Evolutionary conservation across 495 filamentous ascomycete species (phyloP).

Genomic region (Aspergillus coremiiformis): DNA sequence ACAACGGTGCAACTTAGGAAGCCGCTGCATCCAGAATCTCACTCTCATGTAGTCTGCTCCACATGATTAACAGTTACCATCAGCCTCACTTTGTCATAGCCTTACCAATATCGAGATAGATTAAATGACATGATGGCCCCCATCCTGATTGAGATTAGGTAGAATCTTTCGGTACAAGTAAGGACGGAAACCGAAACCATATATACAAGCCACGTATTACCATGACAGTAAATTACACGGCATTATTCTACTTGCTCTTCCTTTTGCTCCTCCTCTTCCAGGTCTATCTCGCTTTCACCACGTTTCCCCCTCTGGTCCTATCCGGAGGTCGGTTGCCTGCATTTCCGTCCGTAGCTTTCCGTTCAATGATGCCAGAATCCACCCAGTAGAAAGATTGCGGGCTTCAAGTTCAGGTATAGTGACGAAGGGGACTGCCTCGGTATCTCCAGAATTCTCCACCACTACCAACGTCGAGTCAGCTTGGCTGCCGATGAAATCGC

Average conservation of each 20-base stretch:
- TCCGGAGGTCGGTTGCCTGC: slow-evolving; percentile 27
- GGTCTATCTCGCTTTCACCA: slow-evolving; percentile 21
- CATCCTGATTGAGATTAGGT: not conserved
- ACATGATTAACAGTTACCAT: slow-evolving; percentile 2
- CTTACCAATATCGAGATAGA: not conserved
- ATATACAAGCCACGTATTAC: slow-evolving; percentile 9
- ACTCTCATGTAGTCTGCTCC: slow-evolving; percentile 4
- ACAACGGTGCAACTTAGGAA: not conserved
- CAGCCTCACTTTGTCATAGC: slow-evolving; percentile 8
- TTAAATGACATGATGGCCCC: not conserved
- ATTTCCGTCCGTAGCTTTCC: slow-evolving; percentile 40
- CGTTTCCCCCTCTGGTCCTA: slow-evolving; percentile 26
- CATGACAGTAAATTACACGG: slow-evolving; percentile 6
- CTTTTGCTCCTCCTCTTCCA: not conserved
- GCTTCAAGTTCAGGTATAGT: slow-evolving; percentile 3
- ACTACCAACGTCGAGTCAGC: slow-evolving; percentile 8
- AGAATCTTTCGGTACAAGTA: slow-evolving; percentile 12
- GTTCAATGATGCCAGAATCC: slow-evolving; percentile 29
- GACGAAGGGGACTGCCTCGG: too few relatives aligned
- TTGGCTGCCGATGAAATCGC: slow-evolving; percentile 10
- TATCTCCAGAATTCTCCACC: slow-evolving; percentile 12
- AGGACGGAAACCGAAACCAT: slow-evolving; percentile 6
- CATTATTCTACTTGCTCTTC: slow-evolving; percentile 1
- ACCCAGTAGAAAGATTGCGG: slow-evolving; percentile 13
- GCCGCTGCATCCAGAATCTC: slow-evolving; percentile 6